Evolutionary conservation across 2,329 filamentous ascomycete species (phyloP), one percentile per base, ranked within the genome.

Genomic region (Canariomyces notabilis): DNA sequence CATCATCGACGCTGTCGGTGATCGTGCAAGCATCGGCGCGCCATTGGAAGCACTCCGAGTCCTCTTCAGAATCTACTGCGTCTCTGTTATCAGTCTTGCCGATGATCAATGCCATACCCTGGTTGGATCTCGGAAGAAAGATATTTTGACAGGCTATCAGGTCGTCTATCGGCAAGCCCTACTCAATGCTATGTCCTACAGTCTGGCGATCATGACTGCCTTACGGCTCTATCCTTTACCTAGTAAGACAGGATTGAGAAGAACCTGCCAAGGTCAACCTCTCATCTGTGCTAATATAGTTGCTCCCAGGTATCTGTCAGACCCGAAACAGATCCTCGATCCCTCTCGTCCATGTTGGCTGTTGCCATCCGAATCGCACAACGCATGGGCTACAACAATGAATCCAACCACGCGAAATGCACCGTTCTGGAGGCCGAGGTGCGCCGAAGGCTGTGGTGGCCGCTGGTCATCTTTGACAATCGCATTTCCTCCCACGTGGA

Each of bases 381-480:
- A 46, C 69, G 75, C 6, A 73, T 83, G 62, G 75, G 77, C 1
- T 64, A 82, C 5, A 69, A 81, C 40, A 67, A 56, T 42, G 79
- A 83, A 56, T 55, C 67, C 0, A 51, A 49, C 0, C 51, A 59
- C 12, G 37, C 58, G 1, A 57, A 50, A 18, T 58, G 44, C 16
- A 51, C 50, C 4, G 42, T 54, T 6, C 71, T 76, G 11, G 79
- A 83, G 54, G 73, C 71, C 2, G 80, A 84, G 61, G 71, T 82
- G 67, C 73, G 79, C 11, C 73, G 80, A 22, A 65, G 80, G 26
- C 67, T 83, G 0, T 83, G 79, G 79, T 83, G 79, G 80, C 68
- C 76, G 0, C 61, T 85, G 0, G 61, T 76, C 0, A 59, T 76
- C 3, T 77, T 82, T 45, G 81, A 85, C 54, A 61, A 63, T 37